phyloP scores from a whole-genome alignment of 441 rosid species.

The Viola pubescens region DNA sequence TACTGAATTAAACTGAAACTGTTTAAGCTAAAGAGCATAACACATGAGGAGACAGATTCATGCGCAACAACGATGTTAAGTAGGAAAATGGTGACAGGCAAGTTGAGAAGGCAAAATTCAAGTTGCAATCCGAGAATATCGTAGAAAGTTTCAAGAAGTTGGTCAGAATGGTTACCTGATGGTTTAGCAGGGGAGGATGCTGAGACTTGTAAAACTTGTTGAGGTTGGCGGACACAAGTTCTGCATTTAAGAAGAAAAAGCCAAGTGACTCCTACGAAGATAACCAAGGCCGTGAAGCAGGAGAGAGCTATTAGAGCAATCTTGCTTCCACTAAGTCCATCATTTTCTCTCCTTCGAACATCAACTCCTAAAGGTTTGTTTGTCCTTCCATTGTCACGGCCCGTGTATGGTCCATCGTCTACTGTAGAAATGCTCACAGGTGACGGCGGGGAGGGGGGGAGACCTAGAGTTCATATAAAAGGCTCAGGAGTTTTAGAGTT shows the following conservation, averaged over 20 bases:
- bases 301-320: conserved; percentile 43
- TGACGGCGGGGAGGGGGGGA: conserved; percentile 63
- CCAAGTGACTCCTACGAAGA: conserved; percentile 34
- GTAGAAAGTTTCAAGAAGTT: not conserved
- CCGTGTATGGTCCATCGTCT: conserved; percentile 35
- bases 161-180: conserved; percentile 30
- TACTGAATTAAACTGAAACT: not conserved
- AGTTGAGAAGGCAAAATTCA: not conserved
- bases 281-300: conserved; percentile 32
- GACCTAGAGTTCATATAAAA: conserved; percentile 33
- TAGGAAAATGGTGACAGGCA: not conserved
- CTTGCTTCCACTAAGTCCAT: conserved; percentile 29
- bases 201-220: conserved; percentile 19
- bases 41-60: not conserved
- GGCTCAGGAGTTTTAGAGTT: conserved; percentile 2
- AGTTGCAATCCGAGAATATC: not conserved
- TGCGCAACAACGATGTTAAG: not conserved
- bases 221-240: conserved; percentile 20
- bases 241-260: conserved; percentile 33
- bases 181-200: conserved; percentile 28
- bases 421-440: conserved; percentile 27
- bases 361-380: conserved; percentile 55
- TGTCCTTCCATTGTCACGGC: conserved; percentile 24
- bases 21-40: not conserved
- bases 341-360: conserved; percentile 34